Evolutionary conservation across 306 rosid genomes (phyloP), one percentile per base, ranked within the genome.

Genomic region (Delonix regia): DNA sequence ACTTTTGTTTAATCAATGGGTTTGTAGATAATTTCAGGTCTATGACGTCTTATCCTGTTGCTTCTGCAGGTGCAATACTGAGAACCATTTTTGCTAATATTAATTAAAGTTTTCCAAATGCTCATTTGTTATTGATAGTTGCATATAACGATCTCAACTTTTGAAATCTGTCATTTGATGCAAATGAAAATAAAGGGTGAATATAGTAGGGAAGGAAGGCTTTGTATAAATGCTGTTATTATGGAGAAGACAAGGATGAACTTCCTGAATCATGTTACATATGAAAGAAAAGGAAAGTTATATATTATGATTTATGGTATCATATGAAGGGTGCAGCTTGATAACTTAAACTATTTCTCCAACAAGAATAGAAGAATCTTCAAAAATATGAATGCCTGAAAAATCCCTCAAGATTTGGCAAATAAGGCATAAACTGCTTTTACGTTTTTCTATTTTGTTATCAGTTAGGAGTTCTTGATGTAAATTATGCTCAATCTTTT

Each of bases 321-420:
- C 77, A 16, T 48, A 60, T 56, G 22, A 47, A 57, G 55, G 76
- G 49, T 28, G 1, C 24, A 24, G 56, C 39, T 45, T 51, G 6
- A 70, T 82, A 71, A 59, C 67, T 71, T 38, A 38, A 27, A 52
- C 21, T 82, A 42, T 70, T 70, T 71, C 42, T 61, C 74, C 53
- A 30, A 56, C 42, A 7, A 14, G 7, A 62, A 62, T 8, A 62
- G 7, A 61, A 30, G 55, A 51, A 51, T 24, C 10, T 44, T 16
- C n/a, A 30, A 11, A 61, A 38, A 21, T 38, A 64, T 64, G 30
- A 44, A 38, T 65, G 12, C 30, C 9, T 3, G 19, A 44, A 4
- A 19, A 65, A 9, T n/a, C 19, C n/a, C 45, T n/a, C 71, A 10
- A n/a, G 78, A 45, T 66, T 72, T 57, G 42, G 18, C 16, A 78